Percentiles rank a stretch among this genome's conserved stretches.
phyloP scores from a whole-genome alignment of 139 green algal species.

The Eudorina sp. region DNA sequence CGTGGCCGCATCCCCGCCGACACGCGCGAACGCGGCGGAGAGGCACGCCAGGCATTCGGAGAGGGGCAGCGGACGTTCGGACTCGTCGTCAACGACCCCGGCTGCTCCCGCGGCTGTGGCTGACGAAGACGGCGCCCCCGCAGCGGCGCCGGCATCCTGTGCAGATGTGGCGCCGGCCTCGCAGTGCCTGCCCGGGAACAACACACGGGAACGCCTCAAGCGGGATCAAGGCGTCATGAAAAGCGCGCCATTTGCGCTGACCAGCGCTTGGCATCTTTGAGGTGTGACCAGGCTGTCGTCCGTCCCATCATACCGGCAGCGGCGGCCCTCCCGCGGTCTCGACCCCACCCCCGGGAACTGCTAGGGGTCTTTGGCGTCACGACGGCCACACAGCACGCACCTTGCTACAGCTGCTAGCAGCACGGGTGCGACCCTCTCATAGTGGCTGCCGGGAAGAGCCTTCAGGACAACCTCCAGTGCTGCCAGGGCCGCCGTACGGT shows the following conservation, averaged over 20 bases:
- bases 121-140: background rate
- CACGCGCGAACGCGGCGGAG: conserved; percentile 4
- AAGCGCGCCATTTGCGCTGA: no score
- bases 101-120: background rate
- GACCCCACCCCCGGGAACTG: no score
- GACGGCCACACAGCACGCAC: no score
- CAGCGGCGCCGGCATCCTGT: background rate
- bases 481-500: conserved; percentile 27
- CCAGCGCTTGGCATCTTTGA: no score
- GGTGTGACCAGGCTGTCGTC: no score
- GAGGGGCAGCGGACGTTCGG: conserved; percentile 29
- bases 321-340: no score
- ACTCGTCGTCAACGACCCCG: background rate
- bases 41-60: conserved; percentile 39
- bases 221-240: no score
- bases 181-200: background rate
- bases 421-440: conserved; percentile 2
- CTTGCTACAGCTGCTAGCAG: conserved; percentile 36
- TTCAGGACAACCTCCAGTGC: conserved; percentile 7
- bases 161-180: background rate
- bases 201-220: no score
- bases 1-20: background rate
- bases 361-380: no score
- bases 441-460: conserved; percentile 23
- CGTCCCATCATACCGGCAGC: no score